Evolutionary conservation across 2,329 filamentous ascomycete species (phyloP).

Genomic region (Pseudocercospora eumusae): DNA sequence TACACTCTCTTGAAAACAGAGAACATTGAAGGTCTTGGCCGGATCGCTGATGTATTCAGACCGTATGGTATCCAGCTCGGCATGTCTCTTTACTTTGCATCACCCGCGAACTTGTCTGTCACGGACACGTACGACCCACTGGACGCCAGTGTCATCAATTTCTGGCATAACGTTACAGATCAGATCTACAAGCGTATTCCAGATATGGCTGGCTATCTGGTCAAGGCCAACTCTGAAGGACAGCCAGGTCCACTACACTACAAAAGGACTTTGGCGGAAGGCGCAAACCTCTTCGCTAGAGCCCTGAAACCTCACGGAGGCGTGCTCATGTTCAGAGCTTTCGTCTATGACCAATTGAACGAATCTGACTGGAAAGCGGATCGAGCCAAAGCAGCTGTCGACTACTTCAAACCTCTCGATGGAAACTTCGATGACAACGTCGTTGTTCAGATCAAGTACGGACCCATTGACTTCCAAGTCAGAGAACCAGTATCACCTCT

Average conservation of each 20-base stretch:
- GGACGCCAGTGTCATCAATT: constrained; percentile 59
- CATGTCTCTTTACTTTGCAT: constrained; percentile 68
- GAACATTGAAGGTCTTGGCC: constrained; percentile 63
- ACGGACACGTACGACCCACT: constrained; percentile 67
- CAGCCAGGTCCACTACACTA: constrained; percentile 70
- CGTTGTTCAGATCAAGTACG: constrained; percentile 72
- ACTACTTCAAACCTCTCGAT: constrained; percentile 67
- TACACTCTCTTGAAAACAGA: constrained; percentile 55
- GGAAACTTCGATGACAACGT: constrained; percentile 69
- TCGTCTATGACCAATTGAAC: constrained; percentile 66
- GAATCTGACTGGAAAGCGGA: constrained; percentile 65
- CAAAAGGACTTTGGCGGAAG: constrained; percentile 67
- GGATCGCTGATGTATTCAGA: constrained; percentile 65
- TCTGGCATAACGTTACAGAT: constrained; percentile 63
- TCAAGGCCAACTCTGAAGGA: constrained; percentile 73
- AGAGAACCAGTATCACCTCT: constrained; percentile 67
- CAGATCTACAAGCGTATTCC: constrained; percentile 63
- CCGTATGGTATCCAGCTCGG: constrained; percentile 68
- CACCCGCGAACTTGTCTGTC: constrained; percentile 59
- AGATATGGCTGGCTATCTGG: constrained; percentile 67
- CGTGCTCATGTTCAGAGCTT: constrained; percentile 69
- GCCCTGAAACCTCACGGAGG: constrained; percentile 61
- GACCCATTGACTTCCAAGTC: constrained; percentile 73
- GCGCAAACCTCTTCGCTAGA: constrained; percentile 67
- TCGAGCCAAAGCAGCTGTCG: constrained; percentile 68